Conservation (phyloP, 2,329 filamentous ascomycete genomes). For the Alternaria burnsii region DNA sequence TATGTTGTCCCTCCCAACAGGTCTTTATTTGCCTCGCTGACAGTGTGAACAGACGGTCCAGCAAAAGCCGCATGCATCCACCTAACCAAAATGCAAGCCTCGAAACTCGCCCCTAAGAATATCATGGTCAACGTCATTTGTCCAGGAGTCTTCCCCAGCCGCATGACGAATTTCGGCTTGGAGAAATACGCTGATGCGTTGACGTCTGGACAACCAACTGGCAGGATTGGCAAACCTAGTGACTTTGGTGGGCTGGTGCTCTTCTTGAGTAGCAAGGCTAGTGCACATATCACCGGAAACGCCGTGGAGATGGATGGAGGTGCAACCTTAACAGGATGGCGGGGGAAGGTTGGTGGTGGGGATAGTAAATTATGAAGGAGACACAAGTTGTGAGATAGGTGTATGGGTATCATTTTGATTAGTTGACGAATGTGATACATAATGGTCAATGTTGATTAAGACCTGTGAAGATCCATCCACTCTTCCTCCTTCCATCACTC, state of each 20-base stretch:
- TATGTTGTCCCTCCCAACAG: slow-evolving; percentile 20
- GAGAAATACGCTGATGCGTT: slow-evolving; percentile 60
- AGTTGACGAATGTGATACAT: background rate
- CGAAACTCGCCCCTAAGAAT: slow-evolving; percentile 61
- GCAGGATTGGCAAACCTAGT: slow-evolving; percentile 57
- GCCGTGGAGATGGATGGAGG: slow-evolving; percentile 60
- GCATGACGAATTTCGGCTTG: slow-evolving; percentile 64
- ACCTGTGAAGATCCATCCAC: background rate
- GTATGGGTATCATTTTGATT: background rate
- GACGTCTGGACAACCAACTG: slow-evolving; percentile 56
- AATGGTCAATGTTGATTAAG: too few relatives aligned
- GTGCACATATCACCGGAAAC: slow-evolving; percentile 57
- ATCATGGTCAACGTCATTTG: slow-evolving; percentile 61
- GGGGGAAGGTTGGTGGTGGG: slow-evolving; percentile 38
- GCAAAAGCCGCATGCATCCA: slow-evolving; percentile 64
- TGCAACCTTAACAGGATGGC: slow-evolving; percentile 54
- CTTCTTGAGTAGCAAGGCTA: slow-evolving; percentile 53
- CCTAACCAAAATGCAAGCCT: slow-evolving; percentile 60
- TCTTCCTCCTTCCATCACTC: background rate
- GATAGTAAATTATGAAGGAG: slow-evolving; percentile 39
- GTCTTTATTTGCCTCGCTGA: background rate
- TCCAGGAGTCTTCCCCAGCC: slow-evolving; percentile 60
- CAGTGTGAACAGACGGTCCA: slow-evolving; percentile 53
- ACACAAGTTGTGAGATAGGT: background rate
- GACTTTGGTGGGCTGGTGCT: slow-evolving; percentile 59